Percentiles rank a stretch among this genome's conserved stretches.
Evolutionary conservation across 2,329 filamentous ascomycete genomes (phyloP).

Genomic region (Aspergillus quadrilineatus): DNA sequence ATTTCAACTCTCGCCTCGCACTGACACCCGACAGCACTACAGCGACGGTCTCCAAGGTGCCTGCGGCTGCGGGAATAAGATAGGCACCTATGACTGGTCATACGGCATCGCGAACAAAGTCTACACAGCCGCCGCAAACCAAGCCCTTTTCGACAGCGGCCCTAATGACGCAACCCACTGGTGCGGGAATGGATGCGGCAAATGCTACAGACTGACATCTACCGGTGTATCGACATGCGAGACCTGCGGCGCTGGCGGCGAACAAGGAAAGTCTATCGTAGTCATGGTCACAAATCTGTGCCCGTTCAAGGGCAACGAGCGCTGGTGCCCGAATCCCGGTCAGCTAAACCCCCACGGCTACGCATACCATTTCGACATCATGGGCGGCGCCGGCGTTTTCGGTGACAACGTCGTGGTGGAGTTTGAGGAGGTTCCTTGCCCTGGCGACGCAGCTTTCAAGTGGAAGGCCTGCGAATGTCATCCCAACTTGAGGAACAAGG

Average conservation of each 20-base stretch:
- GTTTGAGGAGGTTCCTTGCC: conserved; percentile 8
- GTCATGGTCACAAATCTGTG: conserved; percentile 21
- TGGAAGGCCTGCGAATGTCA: conserved; percentile 12
- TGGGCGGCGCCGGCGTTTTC: background rate
- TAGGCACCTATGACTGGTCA: conserved; percentile 10
- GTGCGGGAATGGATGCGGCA: conserved; percentile 28
- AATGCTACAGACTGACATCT: conserved; percentile 27
- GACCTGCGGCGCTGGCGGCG: conserved; percentile 24
- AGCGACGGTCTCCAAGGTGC: conserved; percentile 12
- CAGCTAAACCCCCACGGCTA: conserved; percentile 7
- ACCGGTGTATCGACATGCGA: conserved; percentile 21
- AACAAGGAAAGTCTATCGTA: conserved; percentile 23
- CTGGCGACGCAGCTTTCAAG: background rate
- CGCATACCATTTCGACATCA: conserved; percentile 11
- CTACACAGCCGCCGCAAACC: conserved; percentile 27
- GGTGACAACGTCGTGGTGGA: conserved; percentile 15
- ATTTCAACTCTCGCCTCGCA: background rate
- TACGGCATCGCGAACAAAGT: conserved; percentile 7
- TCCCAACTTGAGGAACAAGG: background rate
- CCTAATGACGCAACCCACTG: conserved; percentile 16
- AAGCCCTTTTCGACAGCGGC: conserved; percentile 24
- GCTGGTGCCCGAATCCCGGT: conserved; percentile 8
- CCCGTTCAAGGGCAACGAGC: conserved; percentile 8
- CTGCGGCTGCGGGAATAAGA: conserved; percentile 8
- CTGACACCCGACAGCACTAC: conserved; percentile 7